Evolutionary conservation across 306 rosid genomes (phyloP), one percentile per base, ranked within the genome.

Genomic region (Rosa multiflora): DNA sequence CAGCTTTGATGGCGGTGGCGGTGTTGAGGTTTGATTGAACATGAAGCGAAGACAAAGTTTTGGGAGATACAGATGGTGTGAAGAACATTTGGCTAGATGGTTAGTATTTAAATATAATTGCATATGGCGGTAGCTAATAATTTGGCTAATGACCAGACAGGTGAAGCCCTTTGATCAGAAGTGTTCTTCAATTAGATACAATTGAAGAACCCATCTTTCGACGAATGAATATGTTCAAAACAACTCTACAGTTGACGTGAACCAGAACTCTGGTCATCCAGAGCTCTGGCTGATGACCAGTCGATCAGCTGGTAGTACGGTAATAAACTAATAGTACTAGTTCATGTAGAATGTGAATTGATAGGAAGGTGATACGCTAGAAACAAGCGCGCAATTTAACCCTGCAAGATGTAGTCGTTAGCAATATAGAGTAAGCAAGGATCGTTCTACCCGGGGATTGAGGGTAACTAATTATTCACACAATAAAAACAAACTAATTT

Each of bases 21-120:
- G 82, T 89, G 72, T 82, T 92, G 77, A 91, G 91, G 79, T 56
- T 91, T 80, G 95, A 86, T 72, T 94, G 94, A 92, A 83, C 84
- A 70, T 76, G 82, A 40, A 76, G 51, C 5, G 72, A 61, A 46
- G 18, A 26, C n/a, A 21, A 55, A 55, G 17, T 39, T 56, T 61
- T 52, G 35, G 63, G 10, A 68, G 48, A 26, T 32, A 4, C 37
- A 8, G 47, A 61, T 49, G 67, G 78, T 59, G 51, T 48, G 76
- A 47, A 62, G 79, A 78, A 62, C 71, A 75, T 39, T 40, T 71
- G 73, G 32, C 58, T 20, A 44, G 77, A 58, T 42, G 77, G 52
- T 52, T 61, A 35, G 15, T 9, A 18, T 56, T 47, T 63, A 71
- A 43, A 40, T 39, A 15, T 67, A 32, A 73, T 8, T 73, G 83